Percentiles rank a stretch among this genome's conserved stretches.
Evolutionary conservation across 2,329 filamentous ascomycete species (phyloP).

Genomic region (Microdochium bolleyi): DNA sequence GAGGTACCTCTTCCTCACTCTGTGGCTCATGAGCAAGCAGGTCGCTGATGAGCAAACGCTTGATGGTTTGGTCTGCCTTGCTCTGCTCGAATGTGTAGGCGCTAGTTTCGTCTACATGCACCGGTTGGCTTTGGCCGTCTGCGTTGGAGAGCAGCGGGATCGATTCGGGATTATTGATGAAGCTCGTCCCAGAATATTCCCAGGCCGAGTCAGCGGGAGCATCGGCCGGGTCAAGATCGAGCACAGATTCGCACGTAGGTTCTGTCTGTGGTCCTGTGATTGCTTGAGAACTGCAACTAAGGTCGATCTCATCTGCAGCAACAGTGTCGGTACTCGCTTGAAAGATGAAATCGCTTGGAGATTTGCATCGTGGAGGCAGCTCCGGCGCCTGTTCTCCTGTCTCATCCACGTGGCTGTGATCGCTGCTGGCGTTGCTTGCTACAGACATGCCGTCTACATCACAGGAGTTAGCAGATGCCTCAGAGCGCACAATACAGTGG

Average conservation of each 20-base stretch:
- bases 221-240: background rate
- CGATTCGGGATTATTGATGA: conserved; percentile 18
- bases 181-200: conserved; percentile 20
- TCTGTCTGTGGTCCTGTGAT: conserved; percentile 1
- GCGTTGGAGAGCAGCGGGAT: conserved; percentile 4
- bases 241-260: conserved; percentile 3
- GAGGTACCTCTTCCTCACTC: background rate
- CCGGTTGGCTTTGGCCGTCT: conserved; percentile 6
- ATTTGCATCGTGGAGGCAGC: background rate
- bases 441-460: background rate
- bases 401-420: background rate
- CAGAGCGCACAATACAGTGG: background rate
- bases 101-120: conserved; percentile 22
- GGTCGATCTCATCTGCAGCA: background rate
- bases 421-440: background rate
- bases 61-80: conserved; percentile 10
- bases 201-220: conserved; percentile 6
- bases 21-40: conserved; percentile 16
- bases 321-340: background rate
- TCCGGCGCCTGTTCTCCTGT: background rate
- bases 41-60: conserved; percentile 17
- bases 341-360: background rate
- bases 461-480: too few species aligned
- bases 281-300: background rate
- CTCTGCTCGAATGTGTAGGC: conserved; percentile 20